A percentile compares a stretch with the other conserved stretches of the same genome.
phyloP scores from a whole-genome alignment of 78 protist genomes.

The Goniomonas avonlea region DNA sequence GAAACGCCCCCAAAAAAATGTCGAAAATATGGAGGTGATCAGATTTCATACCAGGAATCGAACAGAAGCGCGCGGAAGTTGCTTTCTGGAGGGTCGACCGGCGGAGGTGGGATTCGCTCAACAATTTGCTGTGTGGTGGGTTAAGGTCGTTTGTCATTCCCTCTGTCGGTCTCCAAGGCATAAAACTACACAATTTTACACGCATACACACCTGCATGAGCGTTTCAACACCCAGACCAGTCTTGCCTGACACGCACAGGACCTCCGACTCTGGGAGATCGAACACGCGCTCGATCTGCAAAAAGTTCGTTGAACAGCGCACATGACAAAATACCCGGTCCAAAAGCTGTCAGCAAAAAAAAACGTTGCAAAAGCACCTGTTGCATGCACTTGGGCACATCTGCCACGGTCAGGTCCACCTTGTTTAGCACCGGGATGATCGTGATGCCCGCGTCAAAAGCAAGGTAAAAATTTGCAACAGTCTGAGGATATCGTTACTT shows the following conservation, averaged over 20 bases:
- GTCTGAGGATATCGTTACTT: no score
- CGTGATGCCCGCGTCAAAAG: conserved; percentile 35
- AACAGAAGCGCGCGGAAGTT: conserved; percentile 55
- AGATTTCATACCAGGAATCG: conserved; percentile 81
- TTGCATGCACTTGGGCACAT: conserved; percentile 38
- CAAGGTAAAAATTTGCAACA: conserved; percentile 58
- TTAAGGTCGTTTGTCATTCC: conserved; percentile 11
- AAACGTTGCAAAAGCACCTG: not conserved
- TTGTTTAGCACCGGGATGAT: conserved; percentile 83
- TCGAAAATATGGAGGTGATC: no score
- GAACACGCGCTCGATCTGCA: conserved; percentile 10
- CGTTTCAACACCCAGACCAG: conserved; percentile 31
- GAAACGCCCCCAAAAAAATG: conserved; percentile 41
- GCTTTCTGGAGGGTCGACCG: not conserved
- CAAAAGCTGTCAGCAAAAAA: not conserved
- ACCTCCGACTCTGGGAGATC: not conserved
- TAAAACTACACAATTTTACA: no score
- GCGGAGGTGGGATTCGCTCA: conserved; percentile 48
- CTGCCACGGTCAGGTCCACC: conserved; percentile 62
- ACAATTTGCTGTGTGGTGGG: conserved; percentile 48
- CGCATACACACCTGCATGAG: no score
- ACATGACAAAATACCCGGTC: not conserved
- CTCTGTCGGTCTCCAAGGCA: not conserved
- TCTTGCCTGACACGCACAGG: conserved; percentile 37
- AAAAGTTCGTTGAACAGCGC: not conserved